Conservation (phyloP, 495 filamentous ascomycete genomes). For the Collariella sp. region DNA sequence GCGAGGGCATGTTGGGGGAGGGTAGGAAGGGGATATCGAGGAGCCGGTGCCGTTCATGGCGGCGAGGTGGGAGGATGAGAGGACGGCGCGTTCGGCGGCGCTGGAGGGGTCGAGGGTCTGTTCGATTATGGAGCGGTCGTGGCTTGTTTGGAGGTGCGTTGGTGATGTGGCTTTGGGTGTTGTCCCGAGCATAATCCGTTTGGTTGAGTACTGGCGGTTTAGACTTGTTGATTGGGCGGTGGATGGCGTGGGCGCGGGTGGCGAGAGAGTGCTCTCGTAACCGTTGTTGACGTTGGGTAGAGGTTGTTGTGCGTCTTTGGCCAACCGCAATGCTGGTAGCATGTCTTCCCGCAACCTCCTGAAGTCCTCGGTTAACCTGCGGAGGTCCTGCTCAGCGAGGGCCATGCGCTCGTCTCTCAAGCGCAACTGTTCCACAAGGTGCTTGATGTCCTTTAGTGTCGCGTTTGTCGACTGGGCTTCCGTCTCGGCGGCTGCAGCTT, state of each 20-base stretch:
- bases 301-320: slow-evolving; percentile 84
- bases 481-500: slow-evolving; percentile 68
- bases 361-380: slow-evolving; percentile 76
- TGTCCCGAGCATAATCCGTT: slow-evolving; percentile 75
- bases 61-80: slow-evolving; percentile 68
- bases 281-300: slow-evolving; percentile 51
- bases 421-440: slow-evolving; percentile 76
- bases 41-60: slow-evolving; percentile 58
- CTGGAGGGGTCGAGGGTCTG: slow-evolving; percentile 46
- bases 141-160: slow-evolving; percentile 57
- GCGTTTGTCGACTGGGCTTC: slow-evolving; percentile 75
- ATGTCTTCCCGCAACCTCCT: slow-evolving; percentile 79
- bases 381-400: slow-evolving; percentile 69
- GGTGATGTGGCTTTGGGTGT: slow-evolving; percentile 70
- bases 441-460: slow-evolving; percentile 82
- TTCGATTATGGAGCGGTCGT: slow-evolving; percentile 48
- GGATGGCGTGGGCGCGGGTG: slow-evolving; percentile 44
- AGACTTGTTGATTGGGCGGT: slow-evolving; percentile 45
- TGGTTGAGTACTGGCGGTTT: slow-evolving; percentile 80
- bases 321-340: slow-evolving; percentile 77
- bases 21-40: slow-evolving; percentile 47
- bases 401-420: slow-evolving; percentile 80
- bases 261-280: slow-evolving; percentile 44
- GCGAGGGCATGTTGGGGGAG: slow-evolving; percentile 70
- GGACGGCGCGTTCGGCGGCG: slow-evolving; percentile 50